Conservation (phyloP, 306 rosid genomes). For the Abrus precatorius region DNA sequence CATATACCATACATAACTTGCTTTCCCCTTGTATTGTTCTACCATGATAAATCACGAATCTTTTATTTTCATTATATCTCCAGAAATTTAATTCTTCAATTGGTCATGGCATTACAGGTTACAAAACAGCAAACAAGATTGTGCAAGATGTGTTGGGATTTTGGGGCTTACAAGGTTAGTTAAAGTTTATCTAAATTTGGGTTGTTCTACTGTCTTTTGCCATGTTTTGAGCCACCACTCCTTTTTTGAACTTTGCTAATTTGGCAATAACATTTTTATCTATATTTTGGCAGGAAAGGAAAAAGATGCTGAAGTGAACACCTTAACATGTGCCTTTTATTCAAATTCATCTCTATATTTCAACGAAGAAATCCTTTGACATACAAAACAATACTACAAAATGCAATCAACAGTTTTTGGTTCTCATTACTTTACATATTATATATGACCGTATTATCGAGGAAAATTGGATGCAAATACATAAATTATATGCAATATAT, state of each 20-base stretch:
- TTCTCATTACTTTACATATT: slow-evolving; percentile 4
- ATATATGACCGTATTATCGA: slow-evolving; percentile 21
- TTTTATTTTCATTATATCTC: background rate
- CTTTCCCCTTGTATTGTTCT: background rate
- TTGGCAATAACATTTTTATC: slow-evolving; percentile 4
- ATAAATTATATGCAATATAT: slow-evolving; percentile 26
- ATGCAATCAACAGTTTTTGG: background rate
- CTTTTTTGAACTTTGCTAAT: background rate
- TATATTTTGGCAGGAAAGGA: background rate
- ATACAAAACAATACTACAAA: background rate
- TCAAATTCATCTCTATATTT: background rate
- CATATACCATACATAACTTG: background rate
- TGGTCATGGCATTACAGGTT: background rate
- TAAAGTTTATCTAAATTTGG: slow-evolving; percentile 20
- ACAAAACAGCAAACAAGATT: background rate
- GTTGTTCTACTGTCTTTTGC: background rate
- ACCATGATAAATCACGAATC: slow-evolving; percentile 14
- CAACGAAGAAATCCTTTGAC: background rate
- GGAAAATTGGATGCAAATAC: background rate
- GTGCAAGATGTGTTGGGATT: background rate
- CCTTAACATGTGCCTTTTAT: background rate
- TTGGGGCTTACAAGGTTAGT: slow-evolving; percentile 1
- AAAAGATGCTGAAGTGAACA: background rate
- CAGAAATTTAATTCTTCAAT: slow-evolving; percentile 7
- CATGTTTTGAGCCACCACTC: background rate